These are phyloP conservation scores for Crithidia mellificae DNA, from an alignment of 208 protist species.

Conservation along the genomic window DNA sequence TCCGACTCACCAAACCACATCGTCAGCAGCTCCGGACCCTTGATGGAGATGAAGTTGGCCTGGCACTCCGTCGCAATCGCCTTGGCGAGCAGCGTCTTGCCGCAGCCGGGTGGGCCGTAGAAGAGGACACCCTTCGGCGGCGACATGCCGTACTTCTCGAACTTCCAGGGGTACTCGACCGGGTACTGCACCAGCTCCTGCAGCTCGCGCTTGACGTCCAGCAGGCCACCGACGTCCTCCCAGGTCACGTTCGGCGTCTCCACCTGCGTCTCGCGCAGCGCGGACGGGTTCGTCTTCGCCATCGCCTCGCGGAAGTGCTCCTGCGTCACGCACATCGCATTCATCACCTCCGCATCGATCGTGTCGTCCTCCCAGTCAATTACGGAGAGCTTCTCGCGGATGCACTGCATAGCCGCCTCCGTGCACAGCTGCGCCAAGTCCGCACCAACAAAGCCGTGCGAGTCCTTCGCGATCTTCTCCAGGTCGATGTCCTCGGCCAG, in stretches of 20 bases:
- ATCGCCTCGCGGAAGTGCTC: constrained; percentile 99
- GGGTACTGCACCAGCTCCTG: constrained; percentile 99
- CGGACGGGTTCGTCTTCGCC: constrained; percentile 97
- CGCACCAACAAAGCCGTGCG: constrained; percentile 99
- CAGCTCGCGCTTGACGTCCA: constrained; percentile 98
- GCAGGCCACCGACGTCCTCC: constrained; percentile 99
- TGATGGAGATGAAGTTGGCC: constrained; percentile 99
- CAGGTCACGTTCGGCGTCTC: constrained; percentile 99
- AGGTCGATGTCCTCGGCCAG: constrained; percentile 98
- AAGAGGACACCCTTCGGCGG: constrained; percentile 98
- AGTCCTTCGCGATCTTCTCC: constrained; percentile 96
- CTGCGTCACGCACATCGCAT: constrained; percentile 97
- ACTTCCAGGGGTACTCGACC: constrained; percentile 99
- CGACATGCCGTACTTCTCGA: constrained; percentile 99
- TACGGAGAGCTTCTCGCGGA: constrained; percentile 99
- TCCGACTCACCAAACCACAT: constrained; percentile 99
- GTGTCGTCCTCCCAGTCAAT: constrained; percentile 99
- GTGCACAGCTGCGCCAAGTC: constrained; percentile 99
- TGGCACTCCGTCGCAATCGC: constrained; percentile 99
- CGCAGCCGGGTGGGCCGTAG: constrained; percentile 99
- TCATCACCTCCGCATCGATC: constrained; percentile 98
- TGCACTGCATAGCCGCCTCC: constrained; percentile 99
- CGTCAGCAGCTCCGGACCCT: constrained; percentile 99
- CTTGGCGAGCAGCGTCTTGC: constrained; percentile 98
- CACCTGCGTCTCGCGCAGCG: constrained; percentile 99